A percentile compares a stretch with the other conserved stretches of the same genome.
These are phyloP conservation scores for Chloranthus sessilifolius DNA, from an alignment of 164 flowering plant species.

Conservation along the genomic window DNA sequence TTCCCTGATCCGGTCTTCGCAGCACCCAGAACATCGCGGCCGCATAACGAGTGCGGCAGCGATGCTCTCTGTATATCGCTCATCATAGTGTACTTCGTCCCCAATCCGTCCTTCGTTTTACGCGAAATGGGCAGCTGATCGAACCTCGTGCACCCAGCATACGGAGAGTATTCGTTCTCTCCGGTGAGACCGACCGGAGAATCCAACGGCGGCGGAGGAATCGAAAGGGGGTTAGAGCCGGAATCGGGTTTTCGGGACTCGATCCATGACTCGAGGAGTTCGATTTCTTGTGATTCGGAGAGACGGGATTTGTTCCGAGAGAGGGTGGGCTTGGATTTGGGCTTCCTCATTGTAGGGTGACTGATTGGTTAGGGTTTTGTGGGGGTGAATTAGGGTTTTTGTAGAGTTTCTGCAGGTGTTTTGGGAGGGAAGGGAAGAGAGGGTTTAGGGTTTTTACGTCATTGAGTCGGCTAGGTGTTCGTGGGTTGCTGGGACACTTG, in stretches of 20 bases:
- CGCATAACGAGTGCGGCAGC: constrained; percentile 81
- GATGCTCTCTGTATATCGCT: constrained; percentile 87
- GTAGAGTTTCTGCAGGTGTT: too few relatives aligned
- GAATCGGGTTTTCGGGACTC: constrained; percentile 64
- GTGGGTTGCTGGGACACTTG: too few relatives aligned
- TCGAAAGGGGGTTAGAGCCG: constrained; percentile 73
- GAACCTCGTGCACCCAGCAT: constrained; percentile 58
- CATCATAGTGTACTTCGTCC: constrained; percentile 39
- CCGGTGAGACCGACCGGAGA: constrained; percentile 42
- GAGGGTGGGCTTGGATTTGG: constrained; percentile 17
- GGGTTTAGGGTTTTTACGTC: too few relatives aligned
- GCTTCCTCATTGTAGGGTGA: too few relatives aligned
- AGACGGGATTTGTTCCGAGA: constrained; percentile 30
- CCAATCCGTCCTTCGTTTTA: constrained; percentile 58
- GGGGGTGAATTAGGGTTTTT: too few relatives aligned
- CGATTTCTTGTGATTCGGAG: constrained; percentile 54
- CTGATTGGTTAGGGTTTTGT: constrained; percentile 1
- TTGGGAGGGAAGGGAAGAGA: too few relatives aligned
- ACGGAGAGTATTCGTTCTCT: constrained; percentile 44
- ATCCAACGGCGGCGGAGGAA: constrained; percentile 35
- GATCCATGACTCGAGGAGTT: constrained; percentile 66
- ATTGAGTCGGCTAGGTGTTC: too few relatives aligned
- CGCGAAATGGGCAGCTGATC: constrained; percentile 65
- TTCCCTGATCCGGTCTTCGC: constrained; percentile 98
- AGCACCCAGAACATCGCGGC: constrained; percentile 90